Percentiles rank a stretch among this genome's conserved stretches.
phyloP scores from a whole-genome alignment of 2,329 filamentous ascomycete species.

The Cladobotryum mycophilum region DNA sequence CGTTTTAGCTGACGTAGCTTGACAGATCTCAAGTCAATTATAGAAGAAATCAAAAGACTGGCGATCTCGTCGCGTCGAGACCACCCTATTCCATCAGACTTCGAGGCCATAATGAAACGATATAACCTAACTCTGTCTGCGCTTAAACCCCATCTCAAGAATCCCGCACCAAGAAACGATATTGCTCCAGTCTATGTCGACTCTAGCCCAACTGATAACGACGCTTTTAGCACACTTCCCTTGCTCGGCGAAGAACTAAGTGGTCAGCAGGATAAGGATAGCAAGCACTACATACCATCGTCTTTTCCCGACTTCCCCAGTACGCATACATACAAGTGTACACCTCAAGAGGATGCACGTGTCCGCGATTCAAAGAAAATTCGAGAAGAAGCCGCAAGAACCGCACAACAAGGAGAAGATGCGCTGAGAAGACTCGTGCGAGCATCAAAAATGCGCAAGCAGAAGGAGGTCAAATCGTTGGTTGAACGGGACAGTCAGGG shows the following conservation, averaged over 20 bases:
- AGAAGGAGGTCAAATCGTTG: conserved; percentile 55
- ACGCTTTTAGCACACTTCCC: conserved; percentile 37
- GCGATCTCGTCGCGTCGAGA: conserved; percentile 45
- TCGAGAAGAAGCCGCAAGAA: conserved; percentile 52
- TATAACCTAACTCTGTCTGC: conserved; percentile 47
- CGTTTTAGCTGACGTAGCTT: conserved; percentile 14
- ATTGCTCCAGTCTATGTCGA: conserved; percentile 34
- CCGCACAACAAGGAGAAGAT: conserved; percentile 56
- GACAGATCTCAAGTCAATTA: conserved; percentile 44
- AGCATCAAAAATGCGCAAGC: conserved; percentile 57
- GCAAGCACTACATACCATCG: conserved; percentile 50
- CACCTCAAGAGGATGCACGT: conserved; percentile 43
- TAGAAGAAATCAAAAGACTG: conserved; percentile 41
- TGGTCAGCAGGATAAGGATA: conserved; percentile 50
- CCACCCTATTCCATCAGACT: conserved; percentile 50
- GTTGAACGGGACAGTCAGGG: conserved; percentile 47
- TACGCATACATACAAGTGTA: conserved; percentile 58
- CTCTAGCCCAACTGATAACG: conserved; percentile 31
- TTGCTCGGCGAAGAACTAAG: conserved; percentile 51
- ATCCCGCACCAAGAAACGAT: conserved; percentile 39
- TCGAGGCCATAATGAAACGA: conserved; percentile 44
- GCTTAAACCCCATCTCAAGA: conserved; percentile 51
- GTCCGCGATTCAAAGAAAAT: conserved; percentile 50
- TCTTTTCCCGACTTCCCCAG: conserved; percentile 58
- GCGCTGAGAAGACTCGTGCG: conserved; percentile 54